These are phyloP conservation scores for Rhodotorula sp. DNA, from an alignment of 1,284 basidiomycete species.

Conservation along the genomic window DNA sequence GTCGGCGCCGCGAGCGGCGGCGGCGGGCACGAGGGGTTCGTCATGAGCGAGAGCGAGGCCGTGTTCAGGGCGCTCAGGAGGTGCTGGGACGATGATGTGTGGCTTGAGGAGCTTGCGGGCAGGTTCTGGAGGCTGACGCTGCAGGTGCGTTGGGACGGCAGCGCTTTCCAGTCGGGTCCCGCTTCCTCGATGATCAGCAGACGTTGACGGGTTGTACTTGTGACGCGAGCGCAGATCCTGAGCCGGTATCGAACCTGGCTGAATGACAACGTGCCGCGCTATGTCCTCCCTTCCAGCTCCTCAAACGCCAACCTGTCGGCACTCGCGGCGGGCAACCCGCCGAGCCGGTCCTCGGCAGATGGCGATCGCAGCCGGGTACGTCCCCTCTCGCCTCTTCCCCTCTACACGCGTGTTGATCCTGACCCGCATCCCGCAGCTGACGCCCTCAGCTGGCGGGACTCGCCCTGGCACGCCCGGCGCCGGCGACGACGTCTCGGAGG, in stretches of 20 bases:
- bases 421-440: neutral
- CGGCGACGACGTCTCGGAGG: conserved; percentile 57
- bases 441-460: conserved; percentile 8
- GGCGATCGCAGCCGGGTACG: conserved; percentile 24
- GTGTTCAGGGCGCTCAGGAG: conserved; percentile 70
- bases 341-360: conserved; percentile 21
- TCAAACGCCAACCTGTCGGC: conserved; percentile 32
- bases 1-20: conserved; percentile 26
- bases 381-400: neutral
- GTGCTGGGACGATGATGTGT: conserved; percentile 83
- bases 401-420: neutral
- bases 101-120: conserved; percentile 73
- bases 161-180: neutral
- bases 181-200: neutral
- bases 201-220: neutral
- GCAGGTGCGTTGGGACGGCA: conserved; percentile 62
- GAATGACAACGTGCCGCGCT: conserved; percentile 55
- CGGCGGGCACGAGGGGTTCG: conserved; percentile 46
- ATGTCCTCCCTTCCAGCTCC: conserved; percentile 30
- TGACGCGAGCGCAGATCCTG: conserved; percentile 59
- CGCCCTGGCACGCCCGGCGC: conserved; percentile 17
- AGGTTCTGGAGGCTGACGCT: conserved; percentile 85
- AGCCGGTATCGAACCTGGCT: conserved; percentile 77
- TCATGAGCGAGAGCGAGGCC: conserved; percentile 63
- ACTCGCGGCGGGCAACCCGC: conserved; percentile 1